Evolutionary conservation across 805 yeast species (phyloP), one percentile per base, ranked within the genome.

Genomic region (Starmerella gropengiesseri): DNA sequence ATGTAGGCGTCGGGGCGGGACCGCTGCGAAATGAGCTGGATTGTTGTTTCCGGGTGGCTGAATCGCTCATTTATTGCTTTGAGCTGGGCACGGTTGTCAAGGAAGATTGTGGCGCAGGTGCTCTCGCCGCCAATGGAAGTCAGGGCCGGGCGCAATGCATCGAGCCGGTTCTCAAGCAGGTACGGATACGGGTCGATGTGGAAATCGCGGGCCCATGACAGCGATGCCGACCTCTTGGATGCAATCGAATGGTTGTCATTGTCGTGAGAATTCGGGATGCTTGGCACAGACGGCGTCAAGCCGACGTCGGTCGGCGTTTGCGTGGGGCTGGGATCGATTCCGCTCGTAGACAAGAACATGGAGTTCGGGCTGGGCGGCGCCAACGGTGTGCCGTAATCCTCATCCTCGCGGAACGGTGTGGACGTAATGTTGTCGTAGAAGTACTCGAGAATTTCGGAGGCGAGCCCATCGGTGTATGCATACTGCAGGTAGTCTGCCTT

Each of bases 341-440:
- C 39, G 6, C 7, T 18, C 3, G 19, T n/a, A 2, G 31, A 12
- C 11, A 25, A 5, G 12, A 23, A 12, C 7, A 12, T 8, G 12
- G 39, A 16, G 16, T 36, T 36, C 13, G 31, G 39, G 20, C 39
- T 36, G 2, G 39, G 39, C 7, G 39, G 30, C 3, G 39, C 39
- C 31, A 36, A 17, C 12, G 39, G 39, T 25, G 20, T 12, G 6
- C 9, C 28, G 13, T 19, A n/a, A 21, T 66, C 71, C n/a, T 62
- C 63, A 14, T 63, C 65, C 28, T 68, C 71, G 6, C 68, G 63
- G 48, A 80, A 78, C 17, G 78, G 80, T 4, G 74, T 60, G 41
- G 68, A 68, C 0, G 78, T 74, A 36, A 79, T 73, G 56, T 81
- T 81, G 52, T 80, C 87, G 53, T 69, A 81, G 48, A 71, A 72